These are phyloP conservation scores for Candida insectalens DNA, from an alignment of 805 yeast species.

Conservation along the genomic window DNA sequence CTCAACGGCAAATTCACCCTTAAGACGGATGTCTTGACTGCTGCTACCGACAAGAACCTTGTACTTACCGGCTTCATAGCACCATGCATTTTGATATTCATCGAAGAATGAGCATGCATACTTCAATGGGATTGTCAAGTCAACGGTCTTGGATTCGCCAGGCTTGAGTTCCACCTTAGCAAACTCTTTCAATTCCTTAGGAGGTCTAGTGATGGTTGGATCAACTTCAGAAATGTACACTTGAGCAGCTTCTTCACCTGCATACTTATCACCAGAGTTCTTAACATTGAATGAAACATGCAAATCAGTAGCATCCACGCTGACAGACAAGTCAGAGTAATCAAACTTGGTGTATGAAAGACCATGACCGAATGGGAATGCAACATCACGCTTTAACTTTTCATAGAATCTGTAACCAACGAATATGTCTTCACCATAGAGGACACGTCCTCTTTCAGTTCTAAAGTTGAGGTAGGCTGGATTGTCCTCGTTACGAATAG, in stretches of 20 bases:
- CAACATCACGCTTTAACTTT: conserved; percentile 34
- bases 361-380: conserved; percentile 56
- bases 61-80: conserved; percentile 40
- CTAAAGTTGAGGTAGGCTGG: conserved; percentile 46
- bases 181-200: conserved; percentile 52
- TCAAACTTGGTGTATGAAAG: conserved; percentile 47
- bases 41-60: conserved; percentile 34
- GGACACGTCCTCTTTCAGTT: conserved; percentile 40
- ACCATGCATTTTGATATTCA: conserved; percentile 39
- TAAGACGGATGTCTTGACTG: conserved; percentile 35
- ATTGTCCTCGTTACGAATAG: conserved; percentile 40
- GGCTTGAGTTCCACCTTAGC: conserved; percentile 33
- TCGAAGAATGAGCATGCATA: conserved; percentile 47
- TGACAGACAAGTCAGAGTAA: conserved; percentile 28
- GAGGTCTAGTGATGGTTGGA: conserved; percentile 35
- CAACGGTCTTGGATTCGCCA: conserved; percentile 31
- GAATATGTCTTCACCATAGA: conserved; percentile 59
- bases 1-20: neutral
- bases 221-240: conserved; percentile 29
- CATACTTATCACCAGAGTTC: conserved; percentile 29
- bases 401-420: conserved; percentile 58
- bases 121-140: conserved; percentile 28
- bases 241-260: conserved; percentile 48
- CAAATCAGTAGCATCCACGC: conserved; percentile 14
- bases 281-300: conserved; percentile 29